Evolutionary conservation across 495 filamentous ascomycete genomes (phyloP).

Genomic region (Xylaria scruposa): DNA sequence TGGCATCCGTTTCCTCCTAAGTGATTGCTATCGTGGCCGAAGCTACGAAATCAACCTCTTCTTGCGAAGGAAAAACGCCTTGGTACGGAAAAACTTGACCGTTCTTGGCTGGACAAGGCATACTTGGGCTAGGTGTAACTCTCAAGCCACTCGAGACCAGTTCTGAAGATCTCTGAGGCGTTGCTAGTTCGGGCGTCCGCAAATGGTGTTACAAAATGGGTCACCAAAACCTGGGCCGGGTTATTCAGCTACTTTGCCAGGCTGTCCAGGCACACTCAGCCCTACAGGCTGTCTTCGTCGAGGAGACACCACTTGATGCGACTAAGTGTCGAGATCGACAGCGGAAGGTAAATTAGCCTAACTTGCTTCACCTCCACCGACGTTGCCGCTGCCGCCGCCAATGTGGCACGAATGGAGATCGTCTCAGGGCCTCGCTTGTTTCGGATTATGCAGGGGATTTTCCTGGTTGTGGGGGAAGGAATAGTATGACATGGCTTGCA

Average conservation of each 20-base stretch:
- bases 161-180: slow-evolving; percentile 9
- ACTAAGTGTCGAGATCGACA: neutral
- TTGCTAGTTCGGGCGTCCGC: neutral
- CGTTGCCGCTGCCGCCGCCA: slow-evolving; percentile 16
- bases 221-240: neutral
- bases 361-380: neutral
- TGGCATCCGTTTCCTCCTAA: neutral
- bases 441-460: slow-evolving; percentile 20
- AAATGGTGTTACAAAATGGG: neutral
- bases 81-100: neutral
- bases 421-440: slow-evolving; percentile 22
- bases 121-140: slow-evolving; percentile 6
- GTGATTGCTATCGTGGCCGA: neutral
- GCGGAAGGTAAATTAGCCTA: slow-evolving; percentile 11
- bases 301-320: neutral
- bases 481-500: slow-evolving; percentile 14
- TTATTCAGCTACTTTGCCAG: neutral
- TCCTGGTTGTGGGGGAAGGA: slow-evolving; percentile 16
- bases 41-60: neutral
- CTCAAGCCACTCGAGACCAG: neutral
- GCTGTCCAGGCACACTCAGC: slow-evolving; percentile 15
- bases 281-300: slow-evolving; percentile 15
- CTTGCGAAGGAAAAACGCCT: slow-evolving; percentile 4
- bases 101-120: slow-evolving; percentile 11
- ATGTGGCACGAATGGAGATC: slow-evolving; percentile 12